These are phyloP conservation scores for Chaetoscypha palmicola DNA, from an alignment of 2,329 filamentous ascomycete species.

Conservation along the genomic window DNA sequence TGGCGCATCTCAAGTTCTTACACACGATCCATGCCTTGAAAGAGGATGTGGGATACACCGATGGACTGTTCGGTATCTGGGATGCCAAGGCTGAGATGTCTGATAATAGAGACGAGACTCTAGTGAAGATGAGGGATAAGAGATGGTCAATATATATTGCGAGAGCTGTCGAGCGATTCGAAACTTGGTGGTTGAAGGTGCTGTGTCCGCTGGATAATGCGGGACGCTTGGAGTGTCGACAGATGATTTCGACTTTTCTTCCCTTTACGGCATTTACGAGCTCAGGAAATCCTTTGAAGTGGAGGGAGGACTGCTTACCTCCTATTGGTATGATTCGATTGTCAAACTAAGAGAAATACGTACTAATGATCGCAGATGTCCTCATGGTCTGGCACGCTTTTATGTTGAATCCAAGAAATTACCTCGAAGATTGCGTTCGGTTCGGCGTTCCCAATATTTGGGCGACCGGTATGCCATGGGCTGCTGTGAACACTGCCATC, in stretches of 20 bases:
- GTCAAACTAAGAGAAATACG: background rate
- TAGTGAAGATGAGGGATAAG: slow-evolving; percentile 59
- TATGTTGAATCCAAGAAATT: slow-evolving; percentile 69
- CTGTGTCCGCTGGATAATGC: slow-evolving; percentile 20
- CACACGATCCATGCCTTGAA: slow-evolving; percentile 60
- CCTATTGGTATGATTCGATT: slow-evolving; percentile 51
- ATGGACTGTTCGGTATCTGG: slow-evolving; percentile 60
- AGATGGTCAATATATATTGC: slow-evolving; percentile 65
- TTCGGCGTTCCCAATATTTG: slow-evolving; percentile 49
- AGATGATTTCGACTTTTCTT: slow-evolving; percentile 17
- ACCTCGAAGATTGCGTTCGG: slow-evolving; percentile 66
- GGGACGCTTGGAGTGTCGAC: slow-evolving; percentile 22
- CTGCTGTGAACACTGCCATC: slow-evolving; percentile 49
- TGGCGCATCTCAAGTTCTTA: slow-evolving; percentile 68
- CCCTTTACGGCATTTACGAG: slow-evolving; percentile 15
- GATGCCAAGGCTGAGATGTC: slow-evolving; percentile 36
- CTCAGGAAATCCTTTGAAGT: slow-evolving; percentile 22
- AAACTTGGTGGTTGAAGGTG: slow-evolving; percentile 52
- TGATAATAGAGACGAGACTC: slow-evolving; percentile 34
- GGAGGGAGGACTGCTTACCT: slow-evolving; percentile 42
- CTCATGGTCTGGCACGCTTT: slow-evolving; percentile 76
- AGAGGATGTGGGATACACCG: slow-evolving; percentile 56
- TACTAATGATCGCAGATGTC: slow-evolving; percentile 45
- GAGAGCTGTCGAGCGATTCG: slow-evolving; percentile 61
- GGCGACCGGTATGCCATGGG: slow-evolving; percentile 61